These are phyloP conservation scores for Lichtheimia hyalospora DNA, from an alignment of 371 early-diverging fungal genomes.

Conservation along the genomic window DNA sequence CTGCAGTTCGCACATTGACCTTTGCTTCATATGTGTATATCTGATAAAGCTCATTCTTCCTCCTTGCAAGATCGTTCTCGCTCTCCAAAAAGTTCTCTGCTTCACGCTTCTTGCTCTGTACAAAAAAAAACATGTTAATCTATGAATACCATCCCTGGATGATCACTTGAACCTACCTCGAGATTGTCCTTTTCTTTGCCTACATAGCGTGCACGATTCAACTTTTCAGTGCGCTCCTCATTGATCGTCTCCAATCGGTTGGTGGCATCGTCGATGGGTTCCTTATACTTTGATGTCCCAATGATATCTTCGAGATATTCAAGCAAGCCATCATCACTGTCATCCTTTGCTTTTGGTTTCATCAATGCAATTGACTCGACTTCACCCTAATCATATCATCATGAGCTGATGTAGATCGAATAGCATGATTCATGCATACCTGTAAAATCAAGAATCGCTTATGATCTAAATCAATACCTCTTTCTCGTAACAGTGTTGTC, in stretches of 20 bases:
- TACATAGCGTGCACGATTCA: slow-evolving; percentile 84
- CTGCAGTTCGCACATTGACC: slow-evolving; percentile 43
- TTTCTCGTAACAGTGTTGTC: slow-evolving; percentile 77
- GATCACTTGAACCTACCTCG: slow-evolving; percentile 42
- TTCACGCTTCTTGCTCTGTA: slow-evolving; percentile 75
- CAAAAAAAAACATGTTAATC: background rate
- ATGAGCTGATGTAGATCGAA: background rate
- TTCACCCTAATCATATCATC: slow-evolving; percentile 78
- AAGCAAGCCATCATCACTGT: slow-evolving; percentile 95
- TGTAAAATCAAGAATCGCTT: slow-evolving; percentile 99
- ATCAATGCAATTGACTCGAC: slow-evolving; percentile 99
- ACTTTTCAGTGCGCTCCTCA: slow-evolving; percentile 79
- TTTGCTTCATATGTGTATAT: slow-evolving; percentile 55
- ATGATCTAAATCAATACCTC: slow-evolving; percentile 98
- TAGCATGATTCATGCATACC: slow-evolving; percentile 21
- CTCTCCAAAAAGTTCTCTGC: slow-evolving; percentile 78
- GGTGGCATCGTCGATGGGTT: slow-evolving; percentile 80
- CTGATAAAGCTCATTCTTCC: slow-evolving; percentile 80
- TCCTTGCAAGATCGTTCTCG: slow-evolving; percentile 76
- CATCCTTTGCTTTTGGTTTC: slow-evolving; percentile 95
- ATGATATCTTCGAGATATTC: slow-evolving; percentile 99
- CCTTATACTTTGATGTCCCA: slow-evolving; percentile 93
- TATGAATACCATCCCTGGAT: background rate
- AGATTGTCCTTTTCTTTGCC: slow-evolving; percentile 80
- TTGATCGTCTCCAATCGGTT: slow-evolving; percentile 71